Evolutionary conservation across 208 protist genomes (phyloP).

Genomic region (Spongospora subterranea): DNA sequence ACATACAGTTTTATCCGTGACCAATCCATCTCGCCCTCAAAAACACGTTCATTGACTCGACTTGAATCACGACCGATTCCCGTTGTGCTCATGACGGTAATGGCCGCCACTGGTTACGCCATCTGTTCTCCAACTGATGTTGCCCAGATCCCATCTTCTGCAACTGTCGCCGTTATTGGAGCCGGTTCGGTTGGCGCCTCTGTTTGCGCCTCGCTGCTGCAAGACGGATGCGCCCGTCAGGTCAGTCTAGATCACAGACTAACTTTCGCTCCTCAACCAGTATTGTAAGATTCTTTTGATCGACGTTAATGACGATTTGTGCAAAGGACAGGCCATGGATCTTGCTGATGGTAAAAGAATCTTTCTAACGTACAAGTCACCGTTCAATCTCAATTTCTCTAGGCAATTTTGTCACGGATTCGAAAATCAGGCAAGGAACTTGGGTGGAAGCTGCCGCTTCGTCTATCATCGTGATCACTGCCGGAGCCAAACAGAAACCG

Average conservation of each 20-base stretch:
- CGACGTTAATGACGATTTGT: neutral
- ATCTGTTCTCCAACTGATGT: too few relatives aligned
- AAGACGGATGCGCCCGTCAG: neutral
- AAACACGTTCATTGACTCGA: too few relatives aligned
- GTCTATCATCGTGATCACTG: slow-evolving; percentile 12
- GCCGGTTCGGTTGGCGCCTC: neutral
- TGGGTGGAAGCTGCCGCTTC: neutral
- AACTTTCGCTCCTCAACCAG: neutral
- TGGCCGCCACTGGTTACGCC: too few relatives aligned
- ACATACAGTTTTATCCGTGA: too few relatives aligned
- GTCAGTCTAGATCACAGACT: neutral
- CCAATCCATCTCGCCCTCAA: too few relatives aligned
- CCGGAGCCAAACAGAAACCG: slow-evolving; percentile 7
- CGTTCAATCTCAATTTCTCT: neutral
- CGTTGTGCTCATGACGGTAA: too few relatives aligned
- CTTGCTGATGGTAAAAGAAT: slow-evolving; percentile 37
- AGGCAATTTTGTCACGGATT: neutral
- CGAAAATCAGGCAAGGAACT: neutral
- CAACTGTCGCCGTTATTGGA: slow-evolving; percentile 10
- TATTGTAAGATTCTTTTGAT: neutral
- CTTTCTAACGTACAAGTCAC: neutral
- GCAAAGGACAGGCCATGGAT: neutral
- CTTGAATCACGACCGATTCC: too few relatives aligned
- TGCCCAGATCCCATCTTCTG: too few relatives aligned
- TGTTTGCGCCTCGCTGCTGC: neutral